Conservation (phyloP, 306 rosid species). For the Betula pendula region DNA sequence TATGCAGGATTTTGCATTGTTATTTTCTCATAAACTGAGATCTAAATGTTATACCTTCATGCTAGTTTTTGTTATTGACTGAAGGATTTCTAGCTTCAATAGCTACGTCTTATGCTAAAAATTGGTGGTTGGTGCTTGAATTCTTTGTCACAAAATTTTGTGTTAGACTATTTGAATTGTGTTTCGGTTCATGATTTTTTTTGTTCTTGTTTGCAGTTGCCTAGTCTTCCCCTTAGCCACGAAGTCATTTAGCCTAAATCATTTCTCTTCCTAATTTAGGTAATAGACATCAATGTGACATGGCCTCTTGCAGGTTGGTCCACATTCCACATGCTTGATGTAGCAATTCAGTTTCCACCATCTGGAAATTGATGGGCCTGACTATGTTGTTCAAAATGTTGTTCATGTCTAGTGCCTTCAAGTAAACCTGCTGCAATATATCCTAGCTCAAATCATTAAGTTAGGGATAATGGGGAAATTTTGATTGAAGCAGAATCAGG, state of each 20-base stretch:
- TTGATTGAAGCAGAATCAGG: background rate
- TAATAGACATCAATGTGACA: background rate
- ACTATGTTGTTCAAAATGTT: background rate
- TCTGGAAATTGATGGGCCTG: background rate
- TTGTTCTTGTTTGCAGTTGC: background rate
- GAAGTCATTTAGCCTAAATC: background rate
- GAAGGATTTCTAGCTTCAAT: background rate
- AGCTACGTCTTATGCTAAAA: background rate
- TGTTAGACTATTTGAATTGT: background rate
- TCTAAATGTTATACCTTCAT: background rate
- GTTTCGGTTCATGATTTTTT: background rate
- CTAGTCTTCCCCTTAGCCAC: background rate
- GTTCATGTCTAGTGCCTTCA: background rate
- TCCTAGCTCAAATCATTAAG: background rate
- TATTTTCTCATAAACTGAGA: background rate
- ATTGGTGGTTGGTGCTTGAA: background rate
- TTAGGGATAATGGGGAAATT: background rate
- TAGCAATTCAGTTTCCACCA: background rate
- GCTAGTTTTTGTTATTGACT: background rate
- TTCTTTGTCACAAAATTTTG: background rate
- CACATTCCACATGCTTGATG: background rate
- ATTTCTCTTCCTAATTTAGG: background rate
- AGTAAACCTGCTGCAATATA: background rate
- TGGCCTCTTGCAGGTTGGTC: background rate
- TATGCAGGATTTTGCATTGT: background rate